Percentiles rank a stretch among this genome's conserved stretches.
Conservation (phyloP, 192 early-diverging fungal genomes). For the Mortierella alpina region DNA sequence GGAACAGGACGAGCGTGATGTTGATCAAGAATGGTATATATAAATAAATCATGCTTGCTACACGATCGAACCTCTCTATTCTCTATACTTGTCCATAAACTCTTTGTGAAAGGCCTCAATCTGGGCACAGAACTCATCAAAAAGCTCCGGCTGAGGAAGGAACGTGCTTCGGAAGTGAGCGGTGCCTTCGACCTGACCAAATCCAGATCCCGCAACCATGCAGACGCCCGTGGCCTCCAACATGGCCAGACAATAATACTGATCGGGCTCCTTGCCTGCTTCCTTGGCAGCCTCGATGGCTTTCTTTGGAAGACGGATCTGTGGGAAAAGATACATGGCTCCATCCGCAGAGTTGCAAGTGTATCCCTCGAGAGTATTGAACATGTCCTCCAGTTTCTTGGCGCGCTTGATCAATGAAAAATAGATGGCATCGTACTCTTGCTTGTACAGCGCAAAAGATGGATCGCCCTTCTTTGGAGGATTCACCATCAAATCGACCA, state of each 20-base stretch:
- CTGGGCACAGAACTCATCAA: constrained; percentile 87
- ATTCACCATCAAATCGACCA: constrained; percentile 93
- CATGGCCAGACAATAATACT: constrained; percentile 91
- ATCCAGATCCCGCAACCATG: constrained; percentile 94
- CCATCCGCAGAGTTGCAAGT: constrained; percentile 91
- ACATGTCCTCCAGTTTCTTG: constrained; percentile 74
- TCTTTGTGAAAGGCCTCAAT: constrained; percentile 83
- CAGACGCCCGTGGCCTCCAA: constrained; percentile 96
- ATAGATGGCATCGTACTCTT: constrained; percentile 81
- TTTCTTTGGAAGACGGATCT: constrained; percentile 75
- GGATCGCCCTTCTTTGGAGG: constrained; percentile 86
- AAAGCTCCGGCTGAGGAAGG: constrained; percentile 91
- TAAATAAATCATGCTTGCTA: neutral
- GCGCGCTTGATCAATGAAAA: constrained; percentile 85
- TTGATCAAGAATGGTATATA: no score
- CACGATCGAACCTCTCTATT: constrained; percentile 23
- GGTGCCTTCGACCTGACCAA: constrained; percentile 88
- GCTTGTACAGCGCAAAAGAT: constrained; percentile 78
- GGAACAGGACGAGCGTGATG: neutral
- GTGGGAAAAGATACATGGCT: constrained; percentile 98
- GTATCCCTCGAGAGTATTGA: constrained; percentile 86
- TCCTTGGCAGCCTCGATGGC: constrained; percentile 82
- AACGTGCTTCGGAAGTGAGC: constrained; percentile 98
- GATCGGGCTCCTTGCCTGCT: constrained; percentile 84
- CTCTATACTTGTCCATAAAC: constrained; percentile 83